phyloP scores from a whole-genome alignment of 441 rosid species.

The Lepidium campestre region DNA sequence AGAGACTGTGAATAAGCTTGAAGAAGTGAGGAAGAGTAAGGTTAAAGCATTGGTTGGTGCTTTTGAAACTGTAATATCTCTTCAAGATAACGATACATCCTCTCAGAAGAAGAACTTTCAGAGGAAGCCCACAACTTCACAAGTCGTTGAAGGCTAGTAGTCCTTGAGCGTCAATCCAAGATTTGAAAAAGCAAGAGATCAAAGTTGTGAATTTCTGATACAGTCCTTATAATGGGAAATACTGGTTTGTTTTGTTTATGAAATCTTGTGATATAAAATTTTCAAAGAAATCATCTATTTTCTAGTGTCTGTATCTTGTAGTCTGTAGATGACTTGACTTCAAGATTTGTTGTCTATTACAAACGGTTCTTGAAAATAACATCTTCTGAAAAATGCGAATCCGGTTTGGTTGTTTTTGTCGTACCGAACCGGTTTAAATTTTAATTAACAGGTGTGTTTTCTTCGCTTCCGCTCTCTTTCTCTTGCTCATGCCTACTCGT shows the following conservation, averaged over 20 bases:
- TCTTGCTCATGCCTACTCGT: not conserved
- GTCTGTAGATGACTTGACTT: not conserved
- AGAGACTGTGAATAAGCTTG: slow-evolving; percentile 85
- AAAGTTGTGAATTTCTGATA: slow-evolving; percentile 14
- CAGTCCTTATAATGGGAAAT: not conserved
- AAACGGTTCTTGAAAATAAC: not conserved
- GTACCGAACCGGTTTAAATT: not conserved
- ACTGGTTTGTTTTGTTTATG: not conserved
- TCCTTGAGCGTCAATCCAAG: not conserved
- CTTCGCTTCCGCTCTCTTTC: not conserved
- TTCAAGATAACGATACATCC: slow-evolving; percentile 55
- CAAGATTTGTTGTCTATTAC: not conserved
- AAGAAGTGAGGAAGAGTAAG: slow-evolving; percentile 71
- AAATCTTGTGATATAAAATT: slow-evolving; percentile 4
- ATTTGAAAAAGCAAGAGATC: not conserved
- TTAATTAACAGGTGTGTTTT: slow-evolving; percentile 2
- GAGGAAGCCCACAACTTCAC: slow-evolving; percentile 7
- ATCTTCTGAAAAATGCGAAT: not conserved
- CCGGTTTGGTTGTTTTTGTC: slow-evolving; percentile 3
- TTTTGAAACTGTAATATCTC: slow-evolving; percentile 90
- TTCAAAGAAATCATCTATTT: not conserved
- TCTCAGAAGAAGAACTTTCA: slow-evolving; percentile 25
- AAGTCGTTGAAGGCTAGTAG: slow-evolving; percentile 18
- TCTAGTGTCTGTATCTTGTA: not conserved
- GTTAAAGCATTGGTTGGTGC: slow-evolving; percentile 97